Base-by-base conservation (phyloP, 2,329 filamentous ascomycete genomes). In the Elsinoe australis region DNA sequence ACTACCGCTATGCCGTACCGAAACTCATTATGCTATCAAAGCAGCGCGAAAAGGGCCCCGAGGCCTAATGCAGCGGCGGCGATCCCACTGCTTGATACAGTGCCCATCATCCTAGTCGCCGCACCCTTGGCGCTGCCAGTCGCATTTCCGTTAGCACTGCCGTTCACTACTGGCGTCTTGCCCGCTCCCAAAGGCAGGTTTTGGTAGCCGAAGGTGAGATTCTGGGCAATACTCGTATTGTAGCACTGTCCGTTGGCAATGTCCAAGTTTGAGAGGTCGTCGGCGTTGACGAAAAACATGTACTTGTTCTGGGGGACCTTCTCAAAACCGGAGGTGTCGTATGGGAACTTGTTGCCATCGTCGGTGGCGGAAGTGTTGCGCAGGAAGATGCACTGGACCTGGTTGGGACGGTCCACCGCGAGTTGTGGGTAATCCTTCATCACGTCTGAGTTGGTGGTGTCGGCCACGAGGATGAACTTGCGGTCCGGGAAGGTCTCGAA, bases 261-360 rank as follows among this genome's bases (percentile, higher is more conserved):
- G 56, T 89, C 82, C 52, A 87, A 64, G 2, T 73, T 71, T 5
- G 58, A 72, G 29, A 89, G 64, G 56, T 89, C 85, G 61, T 87
- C 79, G 0, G 84, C 75, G 14, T 82, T 73, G 12, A 74, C 68
- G 71, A 90, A 89, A 67, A 90, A 89, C 84, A 89, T 88, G 67
- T 87, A 89, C 54, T 70, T 75, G 24, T 71, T 71, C 61, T 82
- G 76, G 44, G 82, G 75, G 34, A 89, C 60, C 2, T 69, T 74
- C 65, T 85, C 69, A 67, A 89, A 89, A 0, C 80, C 81, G 17
- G 70, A 71, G 0, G 85, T 89, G 57, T 88, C 75, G 64, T 89
- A 89, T 0, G 85, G 84, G 64, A 88, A 87, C 53, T 74, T 73
- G 62, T 86, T 78, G 1, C 70, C 72, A 0, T 64, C 54, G 55